Evolutionary conservation across 805 yeast genomes (phyloP), one percentile per base, ranked within the genome.

Genomic region (Wickerhamiella sorbophila): DNA sequence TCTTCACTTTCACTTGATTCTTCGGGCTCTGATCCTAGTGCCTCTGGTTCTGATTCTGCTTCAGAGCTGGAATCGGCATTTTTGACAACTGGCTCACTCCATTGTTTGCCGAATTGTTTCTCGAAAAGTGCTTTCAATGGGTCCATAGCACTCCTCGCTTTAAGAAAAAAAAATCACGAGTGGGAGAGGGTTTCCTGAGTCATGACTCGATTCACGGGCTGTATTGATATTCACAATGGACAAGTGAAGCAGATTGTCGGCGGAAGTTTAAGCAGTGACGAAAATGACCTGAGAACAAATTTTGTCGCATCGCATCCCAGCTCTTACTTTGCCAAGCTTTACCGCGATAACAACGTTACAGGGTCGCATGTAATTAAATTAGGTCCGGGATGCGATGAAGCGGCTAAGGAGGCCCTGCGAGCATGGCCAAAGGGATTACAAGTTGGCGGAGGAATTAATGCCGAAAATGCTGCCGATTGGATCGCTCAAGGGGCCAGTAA

Each of bases 231-330:
- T 44, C 99, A 91, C 60, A 72, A 80, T 5, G 98, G 98, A 1
- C 79, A 83, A 51, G 98, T 91, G 46, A 91, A 91, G 55, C 98
- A 91, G 59, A 91, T 91, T 41, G 96, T 91, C 1, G 99, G 98
- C 5, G 94, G 95, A 0, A 81, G 95, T 0, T 65, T 91, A 17
- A 67, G 70, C 0, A 60, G 59, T n/a, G 54, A 59, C 6, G 60
- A 60, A 8, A 55, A 61, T 4, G 46, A 54, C 0, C 65, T 75
- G 6, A 59, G 71, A 20, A 82, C 91, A 4, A 91, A 91, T 59
- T 87, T 82, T 56, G 82, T 87, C 4, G 76, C 94, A 2, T 61
- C 70, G 21, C 70, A 79, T 37, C 77, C 93, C 1, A 72, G 95
- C 1, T 70, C 77, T 2, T 77, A 73, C 60, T 91, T 79, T 56